Base-by-base conservation (phyloP, 2,329 filamentous ascomycete species). In the Paecilomyces variotii region DNA sequence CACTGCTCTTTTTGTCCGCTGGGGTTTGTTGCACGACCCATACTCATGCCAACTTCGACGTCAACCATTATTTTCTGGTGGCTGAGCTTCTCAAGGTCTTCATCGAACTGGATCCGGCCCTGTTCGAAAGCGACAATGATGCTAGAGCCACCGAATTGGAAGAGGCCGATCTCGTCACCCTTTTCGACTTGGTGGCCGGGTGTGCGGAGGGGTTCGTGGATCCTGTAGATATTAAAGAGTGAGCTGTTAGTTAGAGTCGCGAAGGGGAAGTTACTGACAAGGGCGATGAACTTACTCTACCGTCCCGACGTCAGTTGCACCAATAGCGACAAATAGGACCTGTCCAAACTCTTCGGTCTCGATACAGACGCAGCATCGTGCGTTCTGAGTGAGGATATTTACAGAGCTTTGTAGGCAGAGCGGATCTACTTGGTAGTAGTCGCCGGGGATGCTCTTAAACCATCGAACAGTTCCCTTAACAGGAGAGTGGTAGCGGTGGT, bases 401-500 rank as follows among this genome's bases (percentile, higher is more conserved):
- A 77, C 68, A 35, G 64, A 57, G 54, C 70, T 75, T 50, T 63
- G 61, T 19, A 74, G 54, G 11, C 64, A 66, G 14, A 70, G 28
- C 6, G 77, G 73, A 61, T 78, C 75, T 27, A 79, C 75, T 49
- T 76, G 69, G 56, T 78, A 79, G 60, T 78, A 78, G 53, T 76
- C 72, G 0, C 77, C 76, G 0, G 74, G 73, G 14, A 79, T 72
- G 9, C 70, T 70, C 54, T 70, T 70, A 56, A 72, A 75, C 59
- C 66, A 64, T 59, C 68, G 72, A 1, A 79, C 66, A 2, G 56
- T 72, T 1, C 78, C 77, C 0, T 65, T 66, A 2, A 79, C 74
- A 2, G 77, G 78, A 2, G 71, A 72, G 65, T 79, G 77, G 60
- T 74, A 79, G 3, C 77, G 70, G 61, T 79, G 77, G 59, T 79